Evolutionary conservation across 768 basidiomycete genomes (phyloP).

Genomic region (Favolaschia claudopus): DNA sequence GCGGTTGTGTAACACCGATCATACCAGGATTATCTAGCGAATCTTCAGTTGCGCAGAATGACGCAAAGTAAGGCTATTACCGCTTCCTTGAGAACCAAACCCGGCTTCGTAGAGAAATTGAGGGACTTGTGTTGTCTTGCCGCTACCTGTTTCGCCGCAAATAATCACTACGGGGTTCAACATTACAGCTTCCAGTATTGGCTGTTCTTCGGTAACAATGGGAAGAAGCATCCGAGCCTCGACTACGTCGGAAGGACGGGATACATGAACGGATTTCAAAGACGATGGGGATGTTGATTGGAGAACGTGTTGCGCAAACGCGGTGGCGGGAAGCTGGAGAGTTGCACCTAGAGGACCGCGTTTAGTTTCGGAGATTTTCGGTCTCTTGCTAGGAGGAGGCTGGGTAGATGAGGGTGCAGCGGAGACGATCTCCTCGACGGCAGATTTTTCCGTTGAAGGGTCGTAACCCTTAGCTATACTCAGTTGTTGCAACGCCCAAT

Average conservation of each 20-base stretch:
- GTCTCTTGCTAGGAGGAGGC: slow-evolving; percentile 53
- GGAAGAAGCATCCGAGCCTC: slow-evolving; percentile 83
- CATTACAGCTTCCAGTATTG: slow-evolving; percentile 90
- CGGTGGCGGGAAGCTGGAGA: slow-evolving; percentile 69
- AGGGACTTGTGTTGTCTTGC: slow-evolving; percentile 98
- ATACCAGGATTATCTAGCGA: slow-evolving; percentile 91
- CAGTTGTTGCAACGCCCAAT: slow-evolving; percentile 88
- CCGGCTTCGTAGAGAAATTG: slow-evolving; percentile 99
- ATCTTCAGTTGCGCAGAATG: slow-evolving; percentile 5
- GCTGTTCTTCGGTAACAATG: slow-evolving; percentile 92
- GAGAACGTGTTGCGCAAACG: slow-evolving; percentile 62
- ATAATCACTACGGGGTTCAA: slow-evolving; percentile 89
- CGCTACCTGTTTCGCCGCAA: slow-evolving; percentile 94
- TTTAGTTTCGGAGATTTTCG: slow-evolving; percentile 53
- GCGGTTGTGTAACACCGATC: slow-evolving; percentile 97
- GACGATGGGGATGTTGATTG: slow-evolving; percentile 29
- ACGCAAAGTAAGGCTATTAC: slow-evolving; percentile 48
- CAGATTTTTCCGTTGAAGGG: slow-evolving; percentile 14
- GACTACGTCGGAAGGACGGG: slow-evolving; percentile 73
- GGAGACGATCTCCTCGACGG: slow-evolving; percentile 26
- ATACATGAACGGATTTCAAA: slow-evolving; percentile 59
- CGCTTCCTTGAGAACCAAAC: slow-evolving; percentile 84
- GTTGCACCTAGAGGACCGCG: slow-evolving; percentile 85
- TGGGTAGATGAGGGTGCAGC: slow-evolving; percentile 29
- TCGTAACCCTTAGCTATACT: slow-evolving; percentile 52